Percentiles rank a stretch among this genome's conserved stretches.
phyloP scores from a whole-genome alignment of 1,284 basidiomycete species.

The Cryptococcus amylolentus region DNA sequence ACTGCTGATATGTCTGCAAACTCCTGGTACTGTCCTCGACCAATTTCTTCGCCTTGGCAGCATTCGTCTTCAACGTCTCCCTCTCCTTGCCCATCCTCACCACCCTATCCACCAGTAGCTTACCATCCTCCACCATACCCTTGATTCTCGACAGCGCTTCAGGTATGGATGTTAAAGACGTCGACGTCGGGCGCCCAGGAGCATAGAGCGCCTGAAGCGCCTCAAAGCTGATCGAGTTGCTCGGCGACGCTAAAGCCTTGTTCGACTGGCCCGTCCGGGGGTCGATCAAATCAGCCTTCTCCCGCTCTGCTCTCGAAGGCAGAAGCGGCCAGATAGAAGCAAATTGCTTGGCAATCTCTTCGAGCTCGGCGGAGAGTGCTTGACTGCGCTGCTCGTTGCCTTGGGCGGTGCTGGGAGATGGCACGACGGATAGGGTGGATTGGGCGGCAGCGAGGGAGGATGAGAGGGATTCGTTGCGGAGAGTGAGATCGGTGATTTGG shows the following conservation, averaged over 20 bases:
- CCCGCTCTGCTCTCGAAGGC: constrained; percentile 72
- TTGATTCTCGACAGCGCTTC: constrained; percentile 71
- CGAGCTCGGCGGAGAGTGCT: constrained; percentile 52
- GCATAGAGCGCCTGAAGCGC: constrained; percentile 40
- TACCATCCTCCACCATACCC: constrained; percentile 73
- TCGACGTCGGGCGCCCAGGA: constrained; percentile 18
- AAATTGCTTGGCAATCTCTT: constrained; percentile 61
- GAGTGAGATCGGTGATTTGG: constrained; percentile 35
- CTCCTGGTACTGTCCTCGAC: constrained; percentile 72
- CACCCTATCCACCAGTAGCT: constrained; percentile 72
- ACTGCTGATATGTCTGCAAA: constrained; percentile 78
- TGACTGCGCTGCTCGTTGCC: constrained; percentile 28
- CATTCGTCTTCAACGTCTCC: constrained; percentile 82
- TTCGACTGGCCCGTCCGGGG: constrained; percentile 55
- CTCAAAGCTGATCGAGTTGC: constrained; percentile 50
- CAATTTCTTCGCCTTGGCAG: constrained; percentile 80
- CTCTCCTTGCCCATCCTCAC: constrained; percentile 79
- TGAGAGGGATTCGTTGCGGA: constrained; percentile 34
- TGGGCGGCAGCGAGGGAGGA: constrained; percentile 37
- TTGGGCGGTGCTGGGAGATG: constrained; percentile 22
- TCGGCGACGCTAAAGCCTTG: constrained; percentile 48
- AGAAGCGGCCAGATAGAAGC: constrained; percentile 72
- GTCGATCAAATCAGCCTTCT: constrained; percentile 58
- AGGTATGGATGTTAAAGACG: constrained; percentile 54
- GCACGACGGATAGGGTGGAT: constrained; percentile 18